Conservation (phyloP, 345 rosid genomes). For the Arabis hirsuta region DNA sequence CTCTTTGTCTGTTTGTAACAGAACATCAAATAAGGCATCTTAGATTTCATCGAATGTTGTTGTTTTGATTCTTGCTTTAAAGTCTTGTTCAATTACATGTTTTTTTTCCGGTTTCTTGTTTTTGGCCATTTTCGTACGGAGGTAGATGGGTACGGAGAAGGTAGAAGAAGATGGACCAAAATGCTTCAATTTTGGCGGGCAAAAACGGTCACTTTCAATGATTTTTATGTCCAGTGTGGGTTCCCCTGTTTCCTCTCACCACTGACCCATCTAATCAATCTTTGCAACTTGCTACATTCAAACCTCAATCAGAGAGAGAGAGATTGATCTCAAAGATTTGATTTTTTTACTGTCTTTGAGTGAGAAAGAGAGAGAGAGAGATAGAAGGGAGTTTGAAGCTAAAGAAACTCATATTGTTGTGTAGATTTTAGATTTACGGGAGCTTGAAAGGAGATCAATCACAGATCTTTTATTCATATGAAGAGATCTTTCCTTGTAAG, state of each 20-base stretch:
- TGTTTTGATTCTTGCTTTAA: constrained; percentile 1
- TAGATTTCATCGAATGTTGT: constrained; percentile 45
- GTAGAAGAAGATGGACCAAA: constrained; percentile 67
- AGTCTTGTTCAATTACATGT: neutral
- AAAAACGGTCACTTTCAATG: constrained; percentile 79
- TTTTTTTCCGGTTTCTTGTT: neutral
- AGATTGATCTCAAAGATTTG: constrained; percentile 36
- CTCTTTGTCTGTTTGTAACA: constrained; percentile 40
- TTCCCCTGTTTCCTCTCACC: constrained; percentile 55
- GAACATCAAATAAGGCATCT: constrained; percentile 39
- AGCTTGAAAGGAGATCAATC: constrained; percentile 48
- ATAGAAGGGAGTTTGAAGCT: neutral
- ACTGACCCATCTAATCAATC: constrained; percentile 60
- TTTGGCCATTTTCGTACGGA: constrained; percentile 18
- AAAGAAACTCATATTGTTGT: constrained; percentile 12
- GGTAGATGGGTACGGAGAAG: constrained; percentile 53
- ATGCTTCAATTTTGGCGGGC: constrained; percentile 77
- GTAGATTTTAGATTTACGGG: neutral
- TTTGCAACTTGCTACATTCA: constrained; percentile 40
- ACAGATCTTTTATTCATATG: constrained; percentile 77
- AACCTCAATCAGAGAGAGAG: constrained; percentile 36
- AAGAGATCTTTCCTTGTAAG: constrained; percentile 83
- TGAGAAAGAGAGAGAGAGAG: constrained; percentile 12
- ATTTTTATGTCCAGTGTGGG: constrained; percentile 55
- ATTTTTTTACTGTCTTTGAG: constrained; percentile 27